These are phyloP conservation scores for Russula sp. DNA, from an alignment of 768 basidiomycete species.

Conservation along the genomic window DNA sequence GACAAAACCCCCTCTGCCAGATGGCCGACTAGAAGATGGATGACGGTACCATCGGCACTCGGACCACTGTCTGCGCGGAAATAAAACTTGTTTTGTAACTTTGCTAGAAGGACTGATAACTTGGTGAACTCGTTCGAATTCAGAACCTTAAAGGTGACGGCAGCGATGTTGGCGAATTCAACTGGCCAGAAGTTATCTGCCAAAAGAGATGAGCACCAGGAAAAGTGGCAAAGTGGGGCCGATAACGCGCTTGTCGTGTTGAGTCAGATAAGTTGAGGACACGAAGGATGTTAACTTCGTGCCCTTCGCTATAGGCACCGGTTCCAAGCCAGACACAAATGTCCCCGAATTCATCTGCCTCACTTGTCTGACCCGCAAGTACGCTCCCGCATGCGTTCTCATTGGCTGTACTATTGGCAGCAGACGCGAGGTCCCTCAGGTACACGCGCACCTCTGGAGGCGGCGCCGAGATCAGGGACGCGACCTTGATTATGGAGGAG, in stretches of 20 bases:
- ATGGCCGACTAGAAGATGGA: slow-evolving; percentile 28
- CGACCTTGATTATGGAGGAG: slow-evolving; percentile 26
- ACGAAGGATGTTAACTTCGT: slow-evolving; percentile 37
- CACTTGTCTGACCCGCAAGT: slow-evolving; percentile 51
- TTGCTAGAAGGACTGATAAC: slow-evolving; percentile 26
- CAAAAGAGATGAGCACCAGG: slow-evolving; percentile 13
- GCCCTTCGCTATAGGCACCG: slow-evolving; percentile 39
- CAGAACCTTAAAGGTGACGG: slow-evolving; percentile 19
- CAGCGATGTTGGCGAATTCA: slow-evolving; percentile 26
- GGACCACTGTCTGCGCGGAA: slow-evolving; percentile 12
- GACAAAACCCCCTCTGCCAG: slow-evolving; percentile 22
- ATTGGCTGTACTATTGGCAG: slow-evolving; percentile 43
- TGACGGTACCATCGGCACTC: slow-evolving; percentile 7
- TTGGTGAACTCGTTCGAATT: slow-evolving; percentile 22
- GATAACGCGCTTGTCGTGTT: slow-evolving; percentile 21
- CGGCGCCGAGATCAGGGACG: slow-evolving; percentile 23
- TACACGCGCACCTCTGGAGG: slow-evolving; percentile 22
- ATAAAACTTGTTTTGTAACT: slow-evolving; percentile 24
- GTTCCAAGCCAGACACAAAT: slow-evolving; percentile 52
- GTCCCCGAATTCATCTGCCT: slow-evolving; percentile 57
- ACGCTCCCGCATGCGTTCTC: slow-evolving; percentile 49
- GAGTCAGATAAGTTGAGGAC: slow-evolving; percentile 33
- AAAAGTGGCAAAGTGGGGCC: slow-evolving; percentile 2
- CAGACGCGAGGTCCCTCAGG: slow-evolving; percentile 37
- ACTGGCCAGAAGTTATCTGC: slow-evolving; percentile 23